Percentiles rank a stretch among this genome's conserved stretches.
These are phyloP conservation scores for Fusarium sulawesiense DNA, from an alignment of 2,329 filamentous ascomycete species.

Conservation along the genomic window DNA sequence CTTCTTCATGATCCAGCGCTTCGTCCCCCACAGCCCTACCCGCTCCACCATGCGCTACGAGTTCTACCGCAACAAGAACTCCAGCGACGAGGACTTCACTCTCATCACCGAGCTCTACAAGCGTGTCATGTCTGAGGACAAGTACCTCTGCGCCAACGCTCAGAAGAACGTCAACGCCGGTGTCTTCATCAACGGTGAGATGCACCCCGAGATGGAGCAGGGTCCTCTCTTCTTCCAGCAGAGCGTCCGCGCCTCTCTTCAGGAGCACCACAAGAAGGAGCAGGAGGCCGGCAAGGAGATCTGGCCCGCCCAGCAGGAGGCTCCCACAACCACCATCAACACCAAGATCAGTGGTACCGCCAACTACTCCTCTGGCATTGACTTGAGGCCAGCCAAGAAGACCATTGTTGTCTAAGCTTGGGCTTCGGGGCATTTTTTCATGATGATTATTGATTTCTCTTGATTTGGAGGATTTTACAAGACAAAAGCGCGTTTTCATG, in stretches of 20 bases:
- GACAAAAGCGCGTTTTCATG: slow-evolving; percentile 34
- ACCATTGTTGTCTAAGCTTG: slow-evolving; percentile 36
- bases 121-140: slow-evolving; percentile 73
- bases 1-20: slow-evolving; percentile 73
- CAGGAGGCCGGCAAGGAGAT: slow-evolving; percentile 59
- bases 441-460: slow-evolving; percentile 7
- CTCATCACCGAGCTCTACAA: slow-evolving; percentile 70
- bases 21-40: slow-evolving; percentile 65
- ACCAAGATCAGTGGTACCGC: slow-evolving; percentile 45
- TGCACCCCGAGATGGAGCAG: slow-evolving; percentile 71
- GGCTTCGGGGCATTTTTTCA: not conserved
- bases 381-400: slow-evolving; percentile 47
- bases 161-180: slow-evolving; percentile 71
- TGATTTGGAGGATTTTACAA: slow-evolving; percentile 19
- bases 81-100: slow-evolving; percentile 68
- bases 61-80: slow-evolving; percentile 70
- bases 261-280: slow-evolving; percentile 60
- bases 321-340: slow-evolving; percentile 45
- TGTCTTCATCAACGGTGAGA: slow-evolving; percentile 70
- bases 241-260: slow-evolving; percentile 60
- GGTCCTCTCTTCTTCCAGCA: slow-evolving; percentile 68
- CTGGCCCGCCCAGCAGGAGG: slow-evolving; percentile 61
- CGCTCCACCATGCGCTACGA: slow-evolving; percentile 70
- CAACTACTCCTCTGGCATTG: slow-evolving; percentile 51
- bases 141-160: slow-evolving; percentile 68